Evolutionary conservation across 441 rosid species (phyloP), one percentile per base, ranked within the genome.

Genomic region (Lepidium campestre): DNA sequence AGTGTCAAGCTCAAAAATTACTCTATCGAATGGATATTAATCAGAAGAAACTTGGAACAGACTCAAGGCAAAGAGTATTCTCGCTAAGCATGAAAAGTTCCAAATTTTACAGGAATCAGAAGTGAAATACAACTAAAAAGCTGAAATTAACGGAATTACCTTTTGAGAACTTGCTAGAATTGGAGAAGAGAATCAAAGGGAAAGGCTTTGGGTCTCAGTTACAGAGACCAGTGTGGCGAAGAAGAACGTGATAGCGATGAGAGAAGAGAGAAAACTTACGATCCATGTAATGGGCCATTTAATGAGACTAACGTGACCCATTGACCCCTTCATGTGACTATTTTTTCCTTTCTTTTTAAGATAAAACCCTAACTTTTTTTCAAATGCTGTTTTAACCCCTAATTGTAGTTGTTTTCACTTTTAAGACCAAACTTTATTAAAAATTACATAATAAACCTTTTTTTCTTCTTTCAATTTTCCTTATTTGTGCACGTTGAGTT

Each of bases 131-230:
- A 41, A 65, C 18, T 57, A 40, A 45, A 45, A 50, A 58, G 49
- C 13, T 27, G n/a, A 19, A 71, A 61, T 35, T 13, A 6, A 49
- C 9, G 73, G 56, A 53, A 17, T 57, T 77, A 79, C 88, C 86
- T 76, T 53, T 57, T 5, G 14, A 65, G 83, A 80, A 77, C 81
- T 80, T 75, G 72, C 3, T 19, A 60, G 71, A 27, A 41, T 10
- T 22, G 17, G 49, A 57, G 42, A 54, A 31, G 39, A 42, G 14
- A 19, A 6, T 13, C 22, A 29, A 29, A 29, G 34, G 10, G 10
- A 29, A 29, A 7, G 34, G 7, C 34, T 29, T 63, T 57, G 55
- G 59, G 65, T 41, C 68, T 71, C 45, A 37, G 65, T 46, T n/a
- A 63, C 65, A 63, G 49, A 71, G 59, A 29, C 58, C 37, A 64